Evolutionary conservation across 169 alveolate species (phyloP).

Genomic region (Cryptosporidium sp.): DNA sequence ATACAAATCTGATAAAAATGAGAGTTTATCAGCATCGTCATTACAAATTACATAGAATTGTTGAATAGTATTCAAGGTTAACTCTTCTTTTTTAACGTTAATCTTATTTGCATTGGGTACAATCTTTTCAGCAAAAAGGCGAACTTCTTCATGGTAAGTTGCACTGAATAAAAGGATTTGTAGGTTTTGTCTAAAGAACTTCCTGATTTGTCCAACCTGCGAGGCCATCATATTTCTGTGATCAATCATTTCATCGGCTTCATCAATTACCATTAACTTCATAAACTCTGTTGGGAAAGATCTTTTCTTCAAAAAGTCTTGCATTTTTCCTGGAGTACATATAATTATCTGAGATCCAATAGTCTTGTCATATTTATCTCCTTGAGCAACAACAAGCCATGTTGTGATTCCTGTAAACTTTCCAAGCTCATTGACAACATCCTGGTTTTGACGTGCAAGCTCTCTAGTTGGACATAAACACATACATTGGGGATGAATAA

Average conservation of each 20-base stretch:
- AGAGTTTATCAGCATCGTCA: slow-evolving; percentile 93
- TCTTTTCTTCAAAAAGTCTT: slow-evolving; percentile 93
- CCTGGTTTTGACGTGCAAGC: slow-evolving; percentile 93
- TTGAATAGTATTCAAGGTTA: slow-evolving; percentile 95
- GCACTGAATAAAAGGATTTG: slow-evolving; percentile 91
- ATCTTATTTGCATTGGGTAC: slow-evolving; percentile 88
- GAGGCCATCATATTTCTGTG: slow-evolving; percentile 89
- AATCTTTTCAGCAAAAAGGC: slow-evolving; percentile 87
- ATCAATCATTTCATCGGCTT: slow-evolving; percentile 96
- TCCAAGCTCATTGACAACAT: slow-evolving; percentile 91
- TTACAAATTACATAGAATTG: slow-evolving; percentile 89
- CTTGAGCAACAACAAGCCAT: slow-evolving; percentile 89
- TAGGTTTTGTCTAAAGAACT: slow-evolving; percentile 82
- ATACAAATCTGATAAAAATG: slow-evolving; percentile 92
- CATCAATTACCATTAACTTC: slow-evolving; percentile 92
- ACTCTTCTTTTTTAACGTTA: slow-evolving; percentile 91
- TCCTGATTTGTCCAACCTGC: slow-evolving; percentile 87
- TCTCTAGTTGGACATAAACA: slow-evolving; percentile 97
- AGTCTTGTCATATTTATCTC: slow-evolving; percentile 82
- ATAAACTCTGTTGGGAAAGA: slow-evolving; percentile 81
- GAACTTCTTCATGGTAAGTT: slow-evolving; percentile 91
- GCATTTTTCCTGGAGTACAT: slow-evolving; percentile 98
- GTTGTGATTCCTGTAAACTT: slow-evolving; percentile 87
- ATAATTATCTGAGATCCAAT: slow-evolving; percentile 91
- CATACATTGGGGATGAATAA: slow-evolving; percentile 85